phyloP scores from a whole-genome alignment of 139 green algal genomes.

The Chlamydomonas sp. region DNA sequence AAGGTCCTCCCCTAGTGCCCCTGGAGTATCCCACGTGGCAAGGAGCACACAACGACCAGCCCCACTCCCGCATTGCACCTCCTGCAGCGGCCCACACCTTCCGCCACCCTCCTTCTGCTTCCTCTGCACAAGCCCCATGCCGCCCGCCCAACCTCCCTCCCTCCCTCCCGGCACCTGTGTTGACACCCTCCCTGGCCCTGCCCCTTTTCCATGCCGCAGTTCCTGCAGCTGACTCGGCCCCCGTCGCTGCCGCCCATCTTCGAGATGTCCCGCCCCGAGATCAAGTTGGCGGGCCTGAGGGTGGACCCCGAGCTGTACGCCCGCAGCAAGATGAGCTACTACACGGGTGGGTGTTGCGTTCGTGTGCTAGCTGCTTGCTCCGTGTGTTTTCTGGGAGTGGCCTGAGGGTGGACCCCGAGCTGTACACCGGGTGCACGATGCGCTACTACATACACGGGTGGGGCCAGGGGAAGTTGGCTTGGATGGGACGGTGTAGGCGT shows the following conservation, averaged over 20 bases:
- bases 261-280: conserved; percentile 91
- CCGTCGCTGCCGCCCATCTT: conserved; percentile 85
- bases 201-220: conserved; percentile 30
- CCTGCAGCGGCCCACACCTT: too few species aligned
- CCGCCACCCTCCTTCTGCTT: too few species aligned
- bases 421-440: conserved; percentile 84
- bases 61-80: too few species aligned
- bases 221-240: conserved; percentile 88
- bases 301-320: conserved; percentile 88
- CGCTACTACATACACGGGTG: conserved; percentile 60
- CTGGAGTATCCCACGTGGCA: too few species aligned
- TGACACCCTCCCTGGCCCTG: too few species aligned
- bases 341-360: conserved; percentile 46
- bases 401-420: conserved; percentile 89
- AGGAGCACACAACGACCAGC: too few species aligned
- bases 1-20: too few species aligned
- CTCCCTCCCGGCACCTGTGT: neutral
- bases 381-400: conserved; percentile 39
- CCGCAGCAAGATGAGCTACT: conserved; percentile 84
- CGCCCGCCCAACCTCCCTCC: neutral
- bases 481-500: neutral
- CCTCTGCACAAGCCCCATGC: neutral
- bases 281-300: conserved; percentile 94
- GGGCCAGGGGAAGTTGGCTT: neutral
- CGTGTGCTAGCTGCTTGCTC: too few species aligned